Conservation (phyloP, 495 filamentous ascomycete genomes). For the Penicillium maclennaniae region DNA sequence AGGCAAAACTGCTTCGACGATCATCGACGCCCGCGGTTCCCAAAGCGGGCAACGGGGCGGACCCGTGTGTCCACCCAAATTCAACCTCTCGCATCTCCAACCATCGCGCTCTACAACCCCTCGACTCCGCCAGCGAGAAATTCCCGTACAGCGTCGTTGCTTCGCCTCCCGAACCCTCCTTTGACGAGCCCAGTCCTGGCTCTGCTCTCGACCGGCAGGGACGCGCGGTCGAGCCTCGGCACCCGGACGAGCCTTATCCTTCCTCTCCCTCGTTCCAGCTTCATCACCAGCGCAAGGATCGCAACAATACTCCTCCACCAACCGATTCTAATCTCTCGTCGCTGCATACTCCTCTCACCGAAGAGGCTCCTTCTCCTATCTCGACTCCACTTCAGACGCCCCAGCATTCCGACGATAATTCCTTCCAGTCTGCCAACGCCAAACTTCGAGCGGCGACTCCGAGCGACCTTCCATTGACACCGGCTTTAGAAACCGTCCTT, state of each 20-base stretch:
- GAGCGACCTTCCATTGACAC: constrained; percentile 27
- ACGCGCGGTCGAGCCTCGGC: constrained; percentile 4
- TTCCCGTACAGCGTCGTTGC: constrained; percentile 24
- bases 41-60: constrained; percentile 28
- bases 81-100: constrained; percentile 20
- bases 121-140: constrained; percentile 24
- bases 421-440: constrained; percentile 13
- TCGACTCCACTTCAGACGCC: constrained; percentile 22
- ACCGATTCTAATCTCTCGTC: constrained; percentile 18
- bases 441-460: constrained; percentile 12
- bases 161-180: constrained; percentile 13
- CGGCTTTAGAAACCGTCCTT: constrained; percentile 31
- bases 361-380: constrained; percentile 17
- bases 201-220: constrained; percentile 6
- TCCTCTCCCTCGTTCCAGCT: constrained; percentile 8
- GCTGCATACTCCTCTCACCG: constrained; percentile 23
- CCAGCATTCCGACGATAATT: constrained; percentile 25
- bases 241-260: constrained; percentile 3
- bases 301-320: constrained; percentile 10
- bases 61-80: constrained; percentile 27
- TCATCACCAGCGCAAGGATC: constrained; percentile 7
- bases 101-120: constrained; percentile 15
- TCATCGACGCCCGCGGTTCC: constrained; percentile 31
- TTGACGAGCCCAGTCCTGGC: constrained; percentile 10
- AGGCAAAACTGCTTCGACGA: constrained; percentile 38